phyloP scores from a whole-genome alignment of 345 rosid species.

The Ailanthus altissimus region DNA sequence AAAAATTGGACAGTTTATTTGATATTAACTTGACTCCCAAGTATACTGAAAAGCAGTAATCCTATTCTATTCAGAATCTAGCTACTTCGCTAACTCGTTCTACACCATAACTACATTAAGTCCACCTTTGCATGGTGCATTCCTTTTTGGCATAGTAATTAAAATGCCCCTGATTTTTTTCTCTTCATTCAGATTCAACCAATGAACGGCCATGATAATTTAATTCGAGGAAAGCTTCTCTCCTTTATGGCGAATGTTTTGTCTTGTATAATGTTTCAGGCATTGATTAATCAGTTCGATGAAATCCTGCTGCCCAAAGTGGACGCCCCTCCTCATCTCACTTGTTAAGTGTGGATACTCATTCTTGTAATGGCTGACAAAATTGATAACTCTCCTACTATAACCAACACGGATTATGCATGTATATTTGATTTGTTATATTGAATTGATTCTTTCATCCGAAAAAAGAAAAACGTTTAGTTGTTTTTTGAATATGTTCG shows the following conservation, averaged over 20 bases:
- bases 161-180: neutral
- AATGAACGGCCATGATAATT: neutral
- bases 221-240: neutral
- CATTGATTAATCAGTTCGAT: neutral
- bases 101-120: no score
- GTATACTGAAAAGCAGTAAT: neutral
- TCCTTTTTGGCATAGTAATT: no score
- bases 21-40: neutral
- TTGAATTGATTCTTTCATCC: neutral
- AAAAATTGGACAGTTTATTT: no score
- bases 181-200: neutral
- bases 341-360: conserved; percentile 12
- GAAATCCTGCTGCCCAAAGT: neutral
- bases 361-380: neutral
- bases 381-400: neutral
- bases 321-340: neutral
- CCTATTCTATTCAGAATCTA: neutral
- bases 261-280: conserved; percentile 7
- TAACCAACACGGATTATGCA: neutral
- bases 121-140: neutral
- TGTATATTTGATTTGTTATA: neutral
- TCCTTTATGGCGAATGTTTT: neutral
- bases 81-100: no score
- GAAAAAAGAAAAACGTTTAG: no score
- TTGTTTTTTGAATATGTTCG: neutral